Base-by-base conservation (phyloP, 148 eudicot species). In the Drosera capensis region DNA sequence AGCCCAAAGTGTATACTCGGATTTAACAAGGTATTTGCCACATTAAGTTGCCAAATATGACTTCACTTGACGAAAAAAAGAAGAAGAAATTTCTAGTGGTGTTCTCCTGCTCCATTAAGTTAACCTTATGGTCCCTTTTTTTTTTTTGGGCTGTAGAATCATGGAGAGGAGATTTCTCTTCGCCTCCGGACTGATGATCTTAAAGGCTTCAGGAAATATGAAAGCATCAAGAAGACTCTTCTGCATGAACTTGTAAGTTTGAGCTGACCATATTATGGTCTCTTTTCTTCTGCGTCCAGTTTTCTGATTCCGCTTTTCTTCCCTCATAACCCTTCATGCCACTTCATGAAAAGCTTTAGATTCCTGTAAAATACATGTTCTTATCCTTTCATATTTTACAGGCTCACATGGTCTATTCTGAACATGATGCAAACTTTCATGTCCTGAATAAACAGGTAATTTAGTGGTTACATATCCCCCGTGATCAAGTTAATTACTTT, bases 111-210 rank as follows among this genome's bases (percentile, higher is more conserved):
- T 7, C 14, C 18, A 45, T 51, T 49, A 1, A 8, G 9, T 8
- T 17, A 1, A 1, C 1, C 6, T 28, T 28, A 11, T 11, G 11
- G 11, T 34, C 5, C 5, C 13, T 34, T 9, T 34, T n/a, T 23
- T 13, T 20, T 23, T 52, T 23, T 26, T 25, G 29, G 35, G 48
- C 58, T 68, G 40, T 57, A 87, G 96, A 79, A 87, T 60, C 80
- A 67, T 8, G 96, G 96, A 55, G 96, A 82, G 60, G 94, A 87
- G 62, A 83, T 87, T 52, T 87, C 94, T 42, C 65, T 87, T 51
- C 94, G 96, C 29, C 79, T 87, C 30, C 74, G 96, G 40, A 87
- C 96, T 22, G 94, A 82, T 65, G 90, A 87, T 68, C 90, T 82
- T 62, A 82, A 77, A 60, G 96, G 96, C 44, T 87, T 87, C 57